These are phyloP conservation scores for Diplodia intermedia DNA, from an alignment of 2,329 filamentous ascomycete genomes.

Conservation along the genomic window DNA sequence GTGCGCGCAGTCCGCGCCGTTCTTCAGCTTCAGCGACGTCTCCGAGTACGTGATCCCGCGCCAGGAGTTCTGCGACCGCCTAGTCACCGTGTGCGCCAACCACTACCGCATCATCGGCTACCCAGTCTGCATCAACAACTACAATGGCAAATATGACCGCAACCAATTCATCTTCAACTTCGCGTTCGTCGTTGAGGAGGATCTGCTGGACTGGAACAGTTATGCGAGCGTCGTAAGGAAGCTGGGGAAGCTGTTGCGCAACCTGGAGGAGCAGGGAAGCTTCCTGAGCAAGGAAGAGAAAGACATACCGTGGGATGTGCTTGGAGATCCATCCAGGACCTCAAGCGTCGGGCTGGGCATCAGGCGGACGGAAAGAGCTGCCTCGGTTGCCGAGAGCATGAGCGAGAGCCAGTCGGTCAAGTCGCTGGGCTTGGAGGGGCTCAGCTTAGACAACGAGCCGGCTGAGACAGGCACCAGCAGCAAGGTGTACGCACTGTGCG, in stretches of 20 bases:
- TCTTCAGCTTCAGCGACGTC: conserved; percentile 85
- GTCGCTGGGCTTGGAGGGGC: conserved; percentile 20
- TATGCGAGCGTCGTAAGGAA: conserved; percentile 87
- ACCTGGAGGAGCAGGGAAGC: conserved; percentile 88
- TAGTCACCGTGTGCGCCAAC: conserved; percentile 76
- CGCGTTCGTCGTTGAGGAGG: conserved; percentile 77
- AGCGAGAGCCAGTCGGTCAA: conserved; percentile 21
- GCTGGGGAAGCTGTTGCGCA: conserved; percentile 82
- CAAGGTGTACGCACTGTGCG: conserved; percentile 74
- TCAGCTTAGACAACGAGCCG: conserved; percentile 31
- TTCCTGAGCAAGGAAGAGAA: conserved; percentile 73
- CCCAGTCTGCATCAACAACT: conserved; percentile 78
- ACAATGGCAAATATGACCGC: conserved; percentile 79
- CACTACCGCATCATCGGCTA: conserved; percentile 85
- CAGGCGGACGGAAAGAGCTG: conserved; percentile 9
- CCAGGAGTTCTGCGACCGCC: conserved; percentile 92
- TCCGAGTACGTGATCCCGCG: conserved; percentile 94
- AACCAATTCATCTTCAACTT: conserved; percentile 99
- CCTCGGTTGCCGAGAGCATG: conserved; percentile 21
- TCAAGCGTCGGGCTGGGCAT: conserved; percentile 26
- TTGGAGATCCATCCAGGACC: conserved; percentile 27
- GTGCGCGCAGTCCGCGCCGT: conserved; percentile 61
- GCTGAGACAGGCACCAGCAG: conserved; percentile 52
- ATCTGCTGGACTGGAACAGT: conserved; percentile 71
- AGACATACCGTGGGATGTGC: conserved; percentile 17